Base-by-base conservation (phyloP, 225 moss, liverwort and hornwort genomes). In the Anthoceros angustus region DNA sequence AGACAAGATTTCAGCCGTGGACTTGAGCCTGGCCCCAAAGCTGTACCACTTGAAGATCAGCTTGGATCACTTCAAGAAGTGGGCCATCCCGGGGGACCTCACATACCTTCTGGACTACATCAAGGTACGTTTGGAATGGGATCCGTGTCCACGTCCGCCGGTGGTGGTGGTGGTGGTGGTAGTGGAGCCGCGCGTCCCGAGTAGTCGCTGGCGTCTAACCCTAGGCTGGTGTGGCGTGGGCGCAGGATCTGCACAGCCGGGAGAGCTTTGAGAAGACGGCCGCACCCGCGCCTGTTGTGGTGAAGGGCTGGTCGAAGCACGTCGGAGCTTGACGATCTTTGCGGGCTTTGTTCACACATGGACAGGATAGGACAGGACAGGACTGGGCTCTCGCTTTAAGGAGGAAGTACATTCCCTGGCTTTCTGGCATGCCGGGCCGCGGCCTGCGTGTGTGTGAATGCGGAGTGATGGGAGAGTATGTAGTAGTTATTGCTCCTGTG, bases 1-100 rank as follows among this genome's bases (percentile, higher is more conserved):
- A 66, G 87, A 86, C 39, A 84, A 92, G 63, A 68, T 92, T 62
- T 81, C 86, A 12, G 77, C 83, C 14, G 76, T 74, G 62, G 98
- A 98, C 67, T 84, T 98, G 71, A 83, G 78, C 67, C 72, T 98
- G 50, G 87, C 84, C 32, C 98, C 98, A 20, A 98, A 87, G 75
- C 76, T 98, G 10, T 92, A 89, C 64, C 98, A 92, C 75, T 67
- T 98, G 68, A 86, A 86, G 46, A 69, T 87, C 39, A 89, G 87
- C 41, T 82, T 98, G 63, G 71, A 66, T 50, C 84, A 98, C 66
- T 98, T 92, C 78, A 87, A 98, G 78, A 79, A 89, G 0, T 98
- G 89, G 89, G 77, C 83, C 50, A 63, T 89, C 65, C 92, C 92
- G 16, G 69, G 78, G 43, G 84, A 92, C 18, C 65, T 85, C 55